These are phyloP conservation scores for Penicillium salamii DNA, from an alignment of 495 filamentous ascomycete genomes.

Conservation along the genomic window DNA sequence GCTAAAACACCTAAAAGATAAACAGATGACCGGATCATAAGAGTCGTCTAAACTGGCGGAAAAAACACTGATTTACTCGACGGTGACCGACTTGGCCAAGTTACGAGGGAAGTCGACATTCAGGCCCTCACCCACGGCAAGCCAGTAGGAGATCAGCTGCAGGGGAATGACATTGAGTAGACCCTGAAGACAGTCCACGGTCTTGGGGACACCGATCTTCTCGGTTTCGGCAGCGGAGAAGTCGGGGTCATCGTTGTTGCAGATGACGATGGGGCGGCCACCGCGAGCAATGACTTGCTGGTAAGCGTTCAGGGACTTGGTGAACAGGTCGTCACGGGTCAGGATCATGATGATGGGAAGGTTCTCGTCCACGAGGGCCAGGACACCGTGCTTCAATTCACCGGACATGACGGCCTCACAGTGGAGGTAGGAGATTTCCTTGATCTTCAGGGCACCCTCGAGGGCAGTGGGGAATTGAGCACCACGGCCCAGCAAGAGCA, in stretches of 20 bases:
- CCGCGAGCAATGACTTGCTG: conserved; percentile 97
- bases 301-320: conserved; percentile 96
- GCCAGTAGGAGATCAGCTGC: conserved; percentile 97
- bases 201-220: conserved; percentile 96
- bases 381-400: conserved; percentile 96
- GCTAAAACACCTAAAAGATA: conserved; percentile 24
- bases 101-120: conserved; percentile 98
- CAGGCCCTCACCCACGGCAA: conserved; percentile 90
- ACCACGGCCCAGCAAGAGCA: conserved; percentile 89
- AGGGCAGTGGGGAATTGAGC: conserved; percentile 96
- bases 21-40: conserved; percentile 23
- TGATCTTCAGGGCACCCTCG: conserved; percentile 97
- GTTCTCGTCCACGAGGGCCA: conserved; percentile 96
- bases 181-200: conserved; percentile 92
- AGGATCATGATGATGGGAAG: conserved; percentile 99
- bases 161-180: conserved; percentile 96
- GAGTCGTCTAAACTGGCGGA: conserved; percentile 21
- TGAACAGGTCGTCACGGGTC: conserved; percentile 91
- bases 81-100: conserved; percentile 96
- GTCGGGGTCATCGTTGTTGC: conserved; percentile 86
- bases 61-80: conserved; percentile 65
- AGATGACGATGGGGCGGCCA: conserved; percentile 96
- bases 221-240: conserved; percentile 83
- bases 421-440: conserved; percentile 99
- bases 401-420: conserved; percentile 99